Percentiles rank a stretch among this genome's conserved stretches.
These are phyloP conservation scores for Solanum medicagineum DNA, from an alignment of 257 asterid genomes.

Conservation along the genomic window DNA sequence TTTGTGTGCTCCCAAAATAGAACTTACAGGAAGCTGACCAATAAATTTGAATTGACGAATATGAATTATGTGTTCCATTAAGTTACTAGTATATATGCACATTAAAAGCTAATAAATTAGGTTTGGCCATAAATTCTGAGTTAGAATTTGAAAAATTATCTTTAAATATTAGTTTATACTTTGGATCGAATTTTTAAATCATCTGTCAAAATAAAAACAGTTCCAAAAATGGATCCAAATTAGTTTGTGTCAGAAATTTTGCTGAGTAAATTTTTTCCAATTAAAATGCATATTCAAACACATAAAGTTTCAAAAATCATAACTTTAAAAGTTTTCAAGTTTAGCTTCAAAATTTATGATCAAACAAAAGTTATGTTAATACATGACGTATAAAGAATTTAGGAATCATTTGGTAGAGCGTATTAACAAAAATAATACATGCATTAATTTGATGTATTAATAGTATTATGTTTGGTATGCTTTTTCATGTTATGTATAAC, in stretches of 20 bases:
- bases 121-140: background rate
- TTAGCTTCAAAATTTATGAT: background rate
- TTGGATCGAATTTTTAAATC: background rate
- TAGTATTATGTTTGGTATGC: too few species aligned
- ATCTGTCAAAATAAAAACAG: background rate
- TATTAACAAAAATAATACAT: too few species aligned
- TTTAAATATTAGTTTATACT: background rate
- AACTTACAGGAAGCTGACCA: too few species aligned
- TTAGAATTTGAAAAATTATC: background rate
- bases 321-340: background rate
- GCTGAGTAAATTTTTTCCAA: background rate
- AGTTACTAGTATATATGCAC: background rate
- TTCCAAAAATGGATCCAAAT: background rate
- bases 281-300: background rate
- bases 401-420: too few species aligned
- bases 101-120: background rate
- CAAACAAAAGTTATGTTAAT: background rate
- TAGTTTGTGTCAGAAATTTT: background rate
- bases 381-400: background rate
- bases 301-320: background rate
- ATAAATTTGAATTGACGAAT: too few species aligned
- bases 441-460: too few species aligned
- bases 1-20: too few species aligned
- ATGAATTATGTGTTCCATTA: background rate
- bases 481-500: too few species aligned